Conservation (phyloP, 2,329 filamentous ascomycete species). For the Cucurbitaria berberidis region DNA sequence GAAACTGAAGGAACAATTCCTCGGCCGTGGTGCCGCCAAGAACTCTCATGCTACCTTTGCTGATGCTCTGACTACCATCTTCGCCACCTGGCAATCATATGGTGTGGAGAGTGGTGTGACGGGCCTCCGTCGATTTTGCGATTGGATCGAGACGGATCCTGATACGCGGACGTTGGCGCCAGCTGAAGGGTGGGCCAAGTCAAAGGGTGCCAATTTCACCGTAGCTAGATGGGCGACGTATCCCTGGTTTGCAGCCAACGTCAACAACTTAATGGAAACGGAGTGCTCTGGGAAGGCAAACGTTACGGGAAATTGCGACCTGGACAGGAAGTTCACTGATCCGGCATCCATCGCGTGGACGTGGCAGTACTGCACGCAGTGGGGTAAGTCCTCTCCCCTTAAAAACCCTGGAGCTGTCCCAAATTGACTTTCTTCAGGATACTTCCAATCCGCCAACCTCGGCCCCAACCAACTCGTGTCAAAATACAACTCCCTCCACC, state of each 20-base stretch:
- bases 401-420: too few relatives aligned
- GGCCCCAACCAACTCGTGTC: constrained; percentile 57
- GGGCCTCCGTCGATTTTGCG: constrained; percentile 53
- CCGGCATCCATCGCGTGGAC: constrained; percentile 54
- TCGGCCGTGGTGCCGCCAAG: constrained; percentile 54
- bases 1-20: constrained; percentile 56
- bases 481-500: constrained; percentile 54
- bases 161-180: constrained; percentile 45
- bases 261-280: constrained; percentile 51
- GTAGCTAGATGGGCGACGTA: constrained; percentile 53
- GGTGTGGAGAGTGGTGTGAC: constrained; percentile 48
- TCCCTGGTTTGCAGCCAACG: constrained; percentile 44
- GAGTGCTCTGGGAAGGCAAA: constrained; percentile 48
- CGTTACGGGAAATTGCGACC: constrained; percentile 42
- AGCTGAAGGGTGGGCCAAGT: constrained; percentile 50
- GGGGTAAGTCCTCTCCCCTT: constrained; percentile 41
- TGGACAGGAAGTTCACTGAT: constrained; percentile 45
- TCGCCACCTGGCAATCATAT: constrained; percentile 53
- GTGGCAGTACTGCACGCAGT: constrained; percentile 62
- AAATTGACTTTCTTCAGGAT: constrained; percentile 41
- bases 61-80: constrained; percentile 50
- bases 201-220: constrained; percentile 50
- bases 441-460: constrained; percentile 57
- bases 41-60: constrained; percentile 58
- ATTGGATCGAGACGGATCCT: constrained; percentile 54